Conservation (phyloP, 306 rosid genomes). For the Betula pendula region DNA sequence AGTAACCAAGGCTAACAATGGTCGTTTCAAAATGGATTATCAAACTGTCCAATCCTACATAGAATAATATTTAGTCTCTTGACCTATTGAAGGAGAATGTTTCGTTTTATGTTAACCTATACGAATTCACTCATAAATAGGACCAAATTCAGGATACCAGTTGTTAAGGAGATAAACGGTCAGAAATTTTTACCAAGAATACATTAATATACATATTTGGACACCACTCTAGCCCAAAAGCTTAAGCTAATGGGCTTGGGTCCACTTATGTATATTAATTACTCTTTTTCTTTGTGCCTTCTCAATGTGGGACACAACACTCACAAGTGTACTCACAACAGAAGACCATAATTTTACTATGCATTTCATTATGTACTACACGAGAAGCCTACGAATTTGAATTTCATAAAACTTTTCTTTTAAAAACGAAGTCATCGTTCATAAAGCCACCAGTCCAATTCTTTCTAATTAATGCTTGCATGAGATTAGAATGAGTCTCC, state of each 20-base stretch:
- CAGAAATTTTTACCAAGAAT: too few species aligned
- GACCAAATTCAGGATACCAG: not conserved
- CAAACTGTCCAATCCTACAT: not conserved
- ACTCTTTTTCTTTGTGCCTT: too few species aligned
- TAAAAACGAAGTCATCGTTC: too few species aligned
- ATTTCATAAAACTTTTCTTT: not conserved
- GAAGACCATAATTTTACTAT: not conserved
- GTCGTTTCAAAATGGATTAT: not conserved
- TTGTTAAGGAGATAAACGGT: too few species aligned
- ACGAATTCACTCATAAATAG: not conserved
- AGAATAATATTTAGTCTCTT: not conserved
- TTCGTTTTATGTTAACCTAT: not conserved
- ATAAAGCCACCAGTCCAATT: slow-evolving; percentile 42
- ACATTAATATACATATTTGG: too few species aligned
- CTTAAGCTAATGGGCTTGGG: too few species aligned
- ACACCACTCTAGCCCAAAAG: too few species aligned
- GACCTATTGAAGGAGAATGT: not conserved
- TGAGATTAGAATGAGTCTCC: slow-evolving; percentile 42
- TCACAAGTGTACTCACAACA: too few species aligned
- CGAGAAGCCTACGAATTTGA: not conserved
- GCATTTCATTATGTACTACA: not conserved
- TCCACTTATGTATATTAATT: too few species aligned
- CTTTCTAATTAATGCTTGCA: slow-evolving; percentile 64
- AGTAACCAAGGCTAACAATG: not conserved
- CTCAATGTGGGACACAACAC: too few species aligned